Percentiles rank a stretch among this genome's conserved stretches.
These are phyloP conservation scores for Vanderwaltozyma tropicalis DNA, from an alignment of 805 yeast species.

Conservation along the genomic window DNA sequence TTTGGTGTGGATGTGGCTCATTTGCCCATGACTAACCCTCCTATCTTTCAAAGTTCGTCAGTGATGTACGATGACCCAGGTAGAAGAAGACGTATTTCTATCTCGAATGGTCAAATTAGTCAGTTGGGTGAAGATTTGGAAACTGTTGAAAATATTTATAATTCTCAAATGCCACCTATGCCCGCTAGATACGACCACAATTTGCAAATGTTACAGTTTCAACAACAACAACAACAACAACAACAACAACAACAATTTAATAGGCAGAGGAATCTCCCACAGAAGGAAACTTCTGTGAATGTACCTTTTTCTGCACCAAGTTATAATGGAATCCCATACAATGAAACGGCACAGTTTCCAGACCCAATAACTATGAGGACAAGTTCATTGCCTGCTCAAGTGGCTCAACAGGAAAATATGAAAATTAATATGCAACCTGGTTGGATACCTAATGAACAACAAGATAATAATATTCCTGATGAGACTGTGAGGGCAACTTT, in stretches of 20 bases:
- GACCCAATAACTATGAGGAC: neutral
- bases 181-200: constrained; percentile 18
- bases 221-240: constrained; percentile 4
- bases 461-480: too few relatives aligned
- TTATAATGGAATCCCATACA: neutral
- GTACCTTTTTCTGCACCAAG: neutral
- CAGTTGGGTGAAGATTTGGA: constrained; percentile 43
- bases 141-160: constrained; percentile 30
- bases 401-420: too few relatives aligned
- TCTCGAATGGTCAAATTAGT: constrained; percentile 77
- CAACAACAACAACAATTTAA: constrained; percentile 1
- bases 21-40: constrained; percentile 37
- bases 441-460: too few relatives aligned
- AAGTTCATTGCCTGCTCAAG: neutral
- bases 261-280: neutral
- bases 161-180: constrained; percentile 19
- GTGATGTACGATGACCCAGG: constrained; percentile 9
- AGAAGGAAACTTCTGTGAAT: too few relatives aligned
- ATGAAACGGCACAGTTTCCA: neutral
- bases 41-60: constrained; percentile 35
- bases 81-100: constrained; percentile 53
- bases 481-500: too few relatives aligned
- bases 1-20: constrained; percentile 36
- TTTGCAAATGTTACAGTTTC: constrained; percentile 1
- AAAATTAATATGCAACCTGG: too few relatives aligned